These are phyloP conservation scores for Xylaria castorea DNA, from an alignment of 495 filamentous ascomycete genomes.

Conservation along the genomic window DNA sequence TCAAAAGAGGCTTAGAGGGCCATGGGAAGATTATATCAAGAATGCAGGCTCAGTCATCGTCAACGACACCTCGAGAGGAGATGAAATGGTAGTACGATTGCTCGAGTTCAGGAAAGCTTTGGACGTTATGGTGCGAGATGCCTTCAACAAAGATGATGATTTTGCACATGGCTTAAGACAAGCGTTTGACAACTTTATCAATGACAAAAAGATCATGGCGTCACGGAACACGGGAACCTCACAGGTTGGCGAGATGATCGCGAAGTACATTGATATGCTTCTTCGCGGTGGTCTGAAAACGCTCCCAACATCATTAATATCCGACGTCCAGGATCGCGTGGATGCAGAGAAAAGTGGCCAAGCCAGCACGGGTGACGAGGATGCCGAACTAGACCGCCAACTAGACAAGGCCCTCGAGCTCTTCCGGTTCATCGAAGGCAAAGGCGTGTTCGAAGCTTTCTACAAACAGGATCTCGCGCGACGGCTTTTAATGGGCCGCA, in stretches of 20 bases:
- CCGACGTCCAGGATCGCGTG: slow-evolving; percentile 56
- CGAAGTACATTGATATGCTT: slow-evolving; percentile 92
- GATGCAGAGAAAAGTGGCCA: slow-evolving; percentile 61
- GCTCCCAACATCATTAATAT: slow-evolving; percentile 65
- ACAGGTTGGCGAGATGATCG: slow-evolving; percentile 98
- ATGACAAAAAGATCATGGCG: slow-evolving; percentile 72
- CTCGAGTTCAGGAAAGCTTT: slow-evolving; percentile 82
- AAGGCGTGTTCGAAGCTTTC: slow-evolving; percentile 97
- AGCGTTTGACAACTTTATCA: slow-evolving; percentile 88
- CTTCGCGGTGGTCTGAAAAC: slow-evolving; percentile 86
- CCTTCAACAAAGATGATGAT: slow-evolving; percentile 76
- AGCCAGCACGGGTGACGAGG: slow-evolving; percentile 74
- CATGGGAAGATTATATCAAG: slow-evolving; percentile 81
- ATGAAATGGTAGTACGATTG: slow-evolving; percentile 86
- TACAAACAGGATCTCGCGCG: slow-evolving; percentile 97
- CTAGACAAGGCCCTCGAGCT: slow-evolving; percentile 90
- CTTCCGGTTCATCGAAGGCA: slow-evolving; percentile 96
- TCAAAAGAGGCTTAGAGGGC: slow-evolving; percentile 66
- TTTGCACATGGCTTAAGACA: slow-evolving; percentile 80
- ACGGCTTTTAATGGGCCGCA: slow-evolving; percentile 85
- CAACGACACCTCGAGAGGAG: slow-evolving; percentile 74
- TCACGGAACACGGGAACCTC: slow-evolving; percentile 81
- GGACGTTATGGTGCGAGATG: slow-evolving; percentile 72
- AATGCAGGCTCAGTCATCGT: slow-evolving; percentile 79
- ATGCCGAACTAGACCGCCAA: slow-evolving; percentile 86